Base-by-base conservation (phyloP, 2,329 filamentous ascomycete species). In the Dryadomyces sulphureus region DNA sequence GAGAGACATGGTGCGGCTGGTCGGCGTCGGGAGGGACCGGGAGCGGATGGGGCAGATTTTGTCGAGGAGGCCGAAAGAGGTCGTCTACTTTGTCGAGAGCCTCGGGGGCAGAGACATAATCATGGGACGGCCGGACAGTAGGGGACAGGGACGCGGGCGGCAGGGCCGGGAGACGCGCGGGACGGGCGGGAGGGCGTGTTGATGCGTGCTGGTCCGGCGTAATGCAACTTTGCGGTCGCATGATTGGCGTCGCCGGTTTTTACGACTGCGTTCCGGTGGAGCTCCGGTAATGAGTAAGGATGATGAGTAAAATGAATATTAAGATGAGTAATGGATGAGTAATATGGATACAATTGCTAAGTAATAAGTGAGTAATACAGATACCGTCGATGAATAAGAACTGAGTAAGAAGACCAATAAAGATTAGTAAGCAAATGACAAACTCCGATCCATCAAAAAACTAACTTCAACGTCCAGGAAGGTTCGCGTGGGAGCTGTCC, bases 1-100 rank as follows among this genome's bases (percentile, higher is more conserved):
- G 57, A 92, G 73, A 55, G 77, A 75, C 76, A 80, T 80, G 1
- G 48, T 52, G 41, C n/a, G 7, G 17, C 7, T 8, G 7, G 4
- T 12, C 25, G 25, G 25, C 12, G 39, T 9, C 22, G 25, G 19
- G n/a, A 14, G 21, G 24, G 38, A n/a, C 7, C 5, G 21, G 14
- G 21, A 40, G 21, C 12, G 7, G 38, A 24, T 3, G 17, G 14
- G 7, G 11, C 12, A 24, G 38, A 8, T 14, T 19, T 3, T 20
- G 20, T 14, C 21, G 20, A 39, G 19, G 21, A 39, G 21, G 24
- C 1, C 22, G 6, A 21, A 39, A 22, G 21, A 20, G 16, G 16
- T 9, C 21, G 20, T 36, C 34, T 36, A 36, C 38, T 39, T 21
- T 39, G 11, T 20, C 7, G 19, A 39, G 38, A n/a, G 38, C 38